phyloP scores from a whole-genome alignment of 345 rosid species.

The Camelina hispida region DNA sequence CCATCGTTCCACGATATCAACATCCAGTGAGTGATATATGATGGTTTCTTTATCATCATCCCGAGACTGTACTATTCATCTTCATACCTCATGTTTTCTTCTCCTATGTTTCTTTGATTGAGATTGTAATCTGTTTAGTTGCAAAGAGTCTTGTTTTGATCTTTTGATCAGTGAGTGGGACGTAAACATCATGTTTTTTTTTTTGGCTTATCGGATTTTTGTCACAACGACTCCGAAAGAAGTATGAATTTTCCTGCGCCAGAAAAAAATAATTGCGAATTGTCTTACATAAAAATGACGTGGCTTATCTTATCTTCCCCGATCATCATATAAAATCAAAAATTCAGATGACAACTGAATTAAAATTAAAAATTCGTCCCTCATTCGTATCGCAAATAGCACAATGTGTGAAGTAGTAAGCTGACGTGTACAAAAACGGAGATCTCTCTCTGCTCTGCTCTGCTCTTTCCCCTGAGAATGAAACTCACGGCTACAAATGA shows the following conservation, averaged over 20 bases:
- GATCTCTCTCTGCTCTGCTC: background rate
- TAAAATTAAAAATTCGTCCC: background rate
- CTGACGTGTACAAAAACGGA: slow-evolving; percentile 41
- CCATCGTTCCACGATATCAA: slow-evolving; percentile 77
- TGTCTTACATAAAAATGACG: background rate
- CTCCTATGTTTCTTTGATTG: slow-evolving; percentile 6
- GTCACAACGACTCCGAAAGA: no score
- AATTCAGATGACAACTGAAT: background rate
- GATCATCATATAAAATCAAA: background rate
- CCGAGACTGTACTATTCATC: slow-evolving; percentile 27
- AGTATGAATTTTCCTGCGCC: background rate
- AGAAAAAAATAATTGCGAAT: background rate
- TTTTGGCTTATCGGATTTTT: no score
- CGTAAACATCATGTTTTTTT: no score
- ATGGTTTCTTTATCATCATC: slow-evolving; percentile 10
- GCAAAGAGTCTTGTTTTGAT: slow-evolving; percentile 18
- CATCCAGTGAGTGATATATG: slow-evolving; percentile 38
- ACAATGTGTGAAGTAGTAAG: background rate
- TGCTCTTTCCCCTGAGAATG: slow-evolving; percentile 37
- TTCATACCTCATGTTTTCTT: background rate
- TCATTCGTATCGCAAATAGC: background rate
- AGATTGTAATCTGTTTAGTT: slow-evolving; percentile 14
- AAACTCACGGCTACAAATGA: slow-evolving; percentile 30
- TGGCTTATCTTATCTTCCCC: slow-evolving; percentile 37
- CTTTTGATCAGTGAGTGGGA: background rate